Base-by-base conservation (phyloP, 805 yeast species). In the Starmera pachycereana region DNA sequence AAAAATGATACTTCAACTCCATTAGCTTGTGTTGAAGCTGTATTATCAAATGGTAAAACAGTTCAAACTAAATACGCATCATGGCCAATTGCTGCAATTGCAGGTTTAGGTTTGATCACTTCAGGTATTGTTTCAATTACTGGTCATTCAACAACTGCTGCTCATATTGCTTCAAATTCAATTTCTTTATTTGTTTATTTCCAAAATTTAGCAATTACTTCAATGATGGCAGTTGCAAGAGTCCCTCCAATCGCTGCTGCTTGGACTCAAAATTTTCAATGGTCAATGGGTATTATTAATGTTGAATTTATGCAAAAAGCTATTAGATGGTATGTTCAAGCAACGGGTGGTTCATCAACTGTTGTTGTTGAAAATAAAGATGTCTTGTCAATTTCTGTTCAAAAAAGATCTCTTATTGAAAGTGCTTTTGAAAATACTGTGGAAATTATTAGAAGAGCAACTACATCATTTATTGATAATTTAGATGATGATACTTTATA, bases 171-270 rank as follows among this genome's bases (percentile, higher is more conserved):
- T n/a, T 83, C 96, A 14, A 92, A 92, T 65, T 81, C 96, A 13
- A 81, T 90, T 56, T 85, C 97, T 2, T 68, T 92, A 45, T 92
- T 92, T 62, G 78, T 88, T 40, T 92, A 92, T 62, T 92, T 90
- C 74, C 99, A 92, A 67, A 77, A 84, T 42, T 69, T 92, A 50
- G 96, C 97, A 16, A 78, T 90, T 44, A 81, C 90, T 14, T 75
- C 95, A 13, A 89, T 92, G 96, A 81, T 88, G 88, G 96, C 94
- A 41, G 97, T 90, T 28, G 74, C 86, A 16, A 68, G 76, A 44
- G 84, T 87, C 16, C 98, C 98, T 2, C 98, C 98, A 3, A 89
- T 92, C 50, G 97, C 97, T 6, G 87, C 95, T 3, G 89, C 97
- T 3, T 90, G 98, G 98, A 79, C 94, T 29, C 96, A 90, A 62